These are phyloP conservation scores for Ogataea angusta DNA, from an alignment of 805 yeast genomes.

Conservation along the genomic window DNA sequence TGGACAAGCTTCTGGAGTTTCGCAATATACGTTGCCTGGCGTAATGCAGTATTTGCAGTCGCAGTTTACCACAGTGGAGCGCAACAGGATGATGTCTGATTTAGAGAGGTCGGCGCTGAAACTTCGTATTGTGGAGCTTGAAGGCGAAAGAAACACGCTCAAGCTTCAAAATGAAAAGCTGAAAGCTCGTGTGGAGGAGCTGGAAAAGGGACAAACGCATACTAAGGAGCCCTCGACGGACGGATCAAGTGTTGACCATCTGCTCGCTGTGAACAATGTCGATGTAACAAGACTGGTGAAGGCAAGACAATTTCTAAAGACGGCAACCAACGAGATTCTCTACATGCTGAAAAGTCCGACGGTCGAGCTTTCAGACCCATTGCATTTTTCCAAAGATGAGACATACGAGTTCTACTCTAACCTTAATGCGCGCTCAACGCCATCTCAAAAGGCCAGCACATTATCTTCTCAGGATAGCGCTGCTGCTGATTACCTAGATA, in stretches of 20 bases:
- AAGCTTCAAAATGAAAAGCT: constrained; percentile 42
- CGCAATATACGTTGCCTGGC: constrained; percentile 49
- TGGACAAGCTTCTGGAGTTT: constrained; percentile 4
- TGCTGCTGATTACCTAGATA: constrained; percentile 20
- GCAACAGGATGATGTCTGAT: constrained; percentile 47
- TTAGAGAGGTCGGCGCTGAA: constrained; percentile 50
- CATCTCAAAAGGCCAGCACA: constrained; percentile 2
- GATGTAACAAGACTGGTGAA: constrained; percentile 29
- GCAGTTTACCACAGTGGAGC: constrained; percentile 49
- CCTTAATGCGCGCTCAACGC: constrained; percentile 3
- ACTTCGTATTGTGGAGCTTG: constrained; percentile 47
- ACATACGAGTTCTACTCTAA: constrained; percentile 16
- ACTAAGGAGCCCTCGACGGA: constrained; percentile 1
- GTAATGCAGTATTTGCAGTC: constrained; percentile 56
- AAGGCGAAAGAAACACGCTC: constrained; percentile 48
- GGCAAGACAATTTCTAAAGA: constrained; percentile 34
- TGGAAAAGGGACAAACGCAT: constrained; percentile 33
- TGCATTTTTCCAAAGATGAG: constrained; percentile 21
- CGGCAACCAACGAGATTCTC: constrained; percentile 36
- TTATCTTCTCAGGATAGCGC: constrained; percentile 5
- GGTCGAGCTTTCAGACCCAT: constrained; percentile 30
- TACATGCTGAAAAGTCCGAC: constrained; percentile 34
- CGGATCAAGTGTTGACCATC: constrained; percentile 10
- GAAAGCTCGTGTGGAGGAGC: constrained; percentile 34
- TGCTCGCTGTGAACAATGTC: constrained; percentile 22